Evolutionary conservation across 495 filamentous ascomycete genomes (phyloP), one percentile per base, ranked within the genome.

Genomic region (Neurospora sp.): DNA sequence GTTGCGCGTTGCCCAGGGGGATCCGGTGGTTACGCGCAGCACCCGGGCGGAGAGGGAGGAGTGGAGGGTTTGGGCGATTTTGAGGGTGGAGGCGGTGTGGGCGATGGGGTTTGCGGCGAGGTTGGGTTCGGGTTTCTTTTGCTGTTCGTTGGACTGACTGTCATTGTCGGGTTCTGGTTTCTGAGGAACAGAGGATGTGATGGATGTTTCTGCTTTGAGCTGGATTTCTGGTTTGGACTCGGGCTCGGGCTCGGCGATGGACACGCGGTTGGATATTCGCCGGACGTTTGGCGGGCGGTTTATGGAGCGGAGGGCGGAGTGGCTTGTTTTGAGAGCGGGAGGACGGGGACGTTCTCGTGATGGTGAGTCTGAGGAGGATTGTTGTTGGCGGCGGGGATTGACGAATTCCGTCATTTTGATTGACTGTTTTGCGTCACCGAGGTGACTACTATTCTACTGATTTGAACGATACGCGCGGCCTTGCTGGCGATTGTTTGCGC

Each of bases 1-100:
- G 23, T 80, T 73, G 46, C 72, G 74, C 39, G 77, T 76, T 0
- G 77, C 62, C 78, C 79, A 81, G 70, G 78, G 77, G 14, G 78
- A n/a, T n/a, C n/a, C 77, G 14, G 78, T 76, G 14, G 76, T 75
- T 41, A 81, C 75, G 69, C 35, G 72, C 16, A 75, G 73, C n/a
- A n/a, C n/a, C 14, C 74, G 71, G 35, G 78, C 71, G 37, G 77
- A 69, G 18, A 37, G 11, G 41, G 54, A 48, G 5, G 75, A 70
- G 27, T 77, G 54, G 1, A 39, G 39, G 70, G 71, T 66, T 70
- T 71, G 71, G 41, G 62, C 70, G 54, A 48, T 54, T 31, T 42
- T n/a, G 38, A 41, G 35, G 20, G 71, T 39, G 23, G 71, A 27
- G 12, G 54, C 54, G 5, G 54, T 62, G 54, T 62, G 54, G 54